Evolutionary conservation across 2,329 filamentous ascomycete genomes (phyloP).

Genomic region (Raffaelea deltoideospora): DNA sequence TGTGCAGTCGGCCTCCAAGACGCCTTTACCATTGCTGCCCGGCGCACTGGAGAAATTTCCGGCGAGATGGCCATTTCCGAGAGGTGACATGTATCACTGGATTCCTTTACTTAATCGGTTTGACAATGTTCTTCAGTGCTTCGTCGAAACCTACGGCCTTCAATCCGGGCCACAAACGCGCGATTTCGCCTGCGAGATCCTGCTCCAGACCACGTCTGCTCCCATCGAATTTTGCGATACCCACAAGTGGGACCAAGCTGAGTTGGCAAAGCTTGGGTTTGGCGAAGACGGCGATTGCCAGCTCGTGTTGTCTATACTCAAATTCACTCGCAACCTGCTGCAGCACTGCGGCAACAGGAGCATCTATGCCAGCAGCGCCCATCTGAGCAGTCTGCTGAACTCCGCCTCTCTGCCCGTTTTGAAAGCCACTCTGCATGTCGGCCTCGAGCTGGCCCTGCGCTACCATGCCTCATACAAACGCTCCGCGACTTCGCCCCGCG

Average conservation of each 20-base stretch:
- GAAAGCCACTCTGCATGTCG: slow-evolving; percentile 62
- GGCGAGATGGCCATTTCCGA: slow-evolving; percentile 82
- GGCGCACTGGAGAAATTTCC: slow-evolving; percentile 67
- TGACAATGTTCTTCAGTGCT: slow-evolving; percentile 70
- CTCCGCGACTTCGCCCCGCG: slow-evolving; percentile 45
- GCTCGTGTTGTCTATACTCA: slow-evolving; percentile 64
- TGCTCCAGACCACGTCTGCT: slow-evolving; percentile 39
- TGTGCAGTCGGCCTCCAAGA: slow-evolving; percentile 52
- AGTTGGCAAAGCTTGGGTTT: slow-evolving; percentile 47
- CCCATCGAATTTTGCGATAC: slow-evolving; percentile 35
- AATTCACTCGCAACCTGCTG: slow-evolving; percentile 74
- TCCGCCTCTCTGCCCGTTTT: slow-evolving; percentile 71
- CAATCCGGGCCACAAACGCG: slow-evolving; percentile 65
- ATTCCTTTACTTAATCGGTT: slow-evolving; percentile 88
- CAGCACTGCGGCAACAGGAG: slow-evolving; percentile 95
- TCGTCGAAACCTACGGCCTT: slow-evolving; percentile 68
- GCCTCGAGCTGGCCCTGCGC: slow-evolving; percentile 75
- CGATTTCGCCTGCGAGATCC: slow-evolving; percentile 54
- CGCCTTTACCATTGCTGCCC: slow-evolving; percentile 63
- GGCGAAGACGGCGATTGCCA: slow-evolving; percentile 62
- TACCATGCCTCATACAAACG: slow-evolving; percentile 83
- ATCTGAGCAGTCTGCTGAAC: slow-evolving; percentile 78
- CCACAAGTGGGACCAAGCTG: slow-evolving; percentile 27
- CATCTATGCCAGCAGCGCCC: slow-evolving; percentile 85
- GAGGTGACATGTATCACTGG: slow-evolving; percentile 97